phyloP scores from a whole-genome alignment of 345 rosid genomes.

The Isatis tinctoria region DNA sequence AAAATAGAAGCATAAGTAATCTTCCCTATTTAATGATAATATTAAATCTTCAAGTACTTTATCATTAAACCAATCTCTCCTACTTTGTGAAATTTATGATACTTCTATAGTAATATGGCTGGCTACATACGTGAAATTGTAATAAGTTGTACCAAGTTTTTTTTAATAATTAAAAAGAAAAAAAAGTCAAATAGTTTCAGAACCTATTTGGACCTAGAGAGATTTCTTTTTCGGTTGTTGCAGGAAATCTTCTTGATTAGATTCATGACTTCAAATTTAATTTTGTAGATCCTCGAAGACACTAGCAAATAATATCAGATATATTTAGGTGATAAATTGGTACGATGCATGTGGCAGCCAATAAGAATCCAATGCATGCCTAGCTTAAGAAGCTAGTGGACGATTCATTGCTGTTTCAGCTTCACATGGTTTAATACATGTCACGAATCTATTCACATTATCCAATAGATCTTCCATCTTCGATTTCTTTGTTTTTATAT shows the following conservation, averaged over 20 bases:
- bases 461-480: constrained; percentile 24
- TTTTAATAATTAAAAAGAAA: not conserved
- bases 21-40: not conserved
- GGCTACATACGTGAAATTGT: not conserved
- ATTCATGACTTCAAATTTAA: not conserved
- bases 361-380: constrained; percentile 21
- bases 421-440: constrained; percentile 29
- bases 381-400: not conserved
- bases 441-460: constrained; percentile 30
- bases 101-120: not conserved
- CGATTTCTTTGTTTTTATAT: not conserved
- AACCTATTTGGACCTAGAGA: constrained; percentile 22
- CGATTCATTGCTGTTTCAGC: constrained; percentile 25
- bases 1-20: not conserved
- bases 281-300: constrained; percentile 6
- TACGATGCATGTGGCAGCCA: constrained; percentile 27
- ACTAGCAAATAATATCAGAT: not conserved
- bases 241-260: constrained; percentile 2
- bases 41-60: too few species aligned
- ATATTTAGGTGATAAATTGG: constrained; percentile 1
- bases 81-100: not conserved
- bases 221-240: not conserved
- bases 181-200: constrained; percentile 15
- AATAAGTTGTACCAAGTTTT: not conserved
- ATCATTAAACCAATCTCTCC: too few species aligned